Base-by-base conservation (phyloP, 371 early-diverging fungal genomes). In the Saksenaea oblongispora region DNA sequence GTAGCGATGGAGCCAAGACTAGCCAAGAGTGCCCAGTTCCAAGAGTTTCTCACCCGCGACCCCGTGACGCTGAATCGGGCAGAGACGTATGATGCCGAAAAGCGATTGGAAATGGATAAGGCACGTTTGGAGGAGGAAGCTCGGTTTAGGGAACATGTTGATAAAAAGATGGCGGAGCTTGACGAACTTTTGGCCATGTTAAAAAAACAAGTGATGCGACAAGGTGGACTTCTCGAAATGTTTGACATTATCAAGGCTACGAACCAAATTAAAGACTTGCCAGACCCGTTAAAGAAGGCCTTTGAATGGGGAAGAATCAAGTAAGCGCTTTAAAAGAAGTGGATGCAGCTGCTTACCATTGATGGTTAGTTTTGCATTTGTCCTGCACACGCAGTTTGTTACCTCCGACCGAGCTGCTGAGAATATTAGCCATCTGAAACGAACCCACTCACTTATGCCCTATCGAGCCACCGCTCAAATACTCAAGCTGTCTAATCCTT, bases 401-500 rank as follows among this genome's bases (percentile, higher is more conserved):
- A 79, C 86, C 1, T 86, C 87, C 10, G 89, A 87, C 58, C 69
- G 75, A 24, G 84, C 86, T 1, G 71, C 79, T 2, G 79, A 85
- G 59, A 87, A 85, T 54, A 71, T 80, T 8, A 70, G 79, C 1
- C 80, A 81, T 5, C 73, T 89, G 27, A 84, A 83, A 62, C 84
- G 86, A 27, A 86, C 83, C 5, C 84, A 89, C 56, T 59, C 71
- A 11, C 53, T 87, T 42, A 76, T 89, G 69, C 88, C 89, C n/a
- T 89, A 87, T 61, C 73, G 84, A 37, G 67, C 86, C 14, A 72
- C 87, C 58, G 82, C 83, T 55, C 76, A 78, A 11, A 69, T 87
- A 10, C 65, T 89, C 53, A 84, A 82, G 61, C 59, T 83, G 7
- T 87, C 89, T 1, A 89, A 89, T 59, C 89, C 89, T 8, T 78